Conservation (phyloP, 805 yeast genomes). For the Candida morakotiae region DNA sequence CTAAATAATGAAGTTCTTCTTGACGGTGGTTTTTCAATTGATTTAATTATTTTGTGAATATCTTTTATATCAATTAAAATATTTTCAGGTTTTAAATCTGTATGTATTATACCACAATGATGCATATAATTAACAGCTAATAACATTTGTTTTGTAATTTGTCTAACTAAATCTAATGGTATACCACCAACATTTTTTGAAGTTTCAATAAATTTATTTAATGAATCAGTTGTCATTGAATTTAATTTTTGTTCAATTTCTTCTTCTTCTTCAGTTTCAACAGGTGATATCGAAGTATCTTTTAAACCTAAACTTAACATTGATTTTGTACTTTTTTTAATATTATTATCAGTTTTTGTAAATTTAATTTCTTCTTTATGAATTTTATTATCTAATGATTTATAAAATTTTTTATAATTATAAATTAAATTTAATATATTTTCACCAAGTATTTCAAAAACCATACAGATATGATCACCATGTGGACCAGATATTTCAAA, state of each 20-base stretch:
- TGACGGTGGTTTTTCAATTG: constrained; percentile 26
- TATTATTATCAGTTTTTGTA: constrained; percentile 17
- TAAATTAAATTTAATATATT: constrained; percentile 49
- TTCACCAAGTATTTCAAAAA: constrained; percentile 62
- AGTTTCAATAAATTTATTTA: constrained; percentile 29
- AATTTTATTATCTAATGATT: constrained; percentile 4
- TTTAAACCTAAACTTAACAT: constrained; percentile 18
- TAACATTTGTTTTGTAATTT: constrained; percentile 52
- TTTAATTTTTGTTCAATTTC: constrained; percentile 9
- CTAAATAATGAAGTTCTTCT: constrained; percentile 1
- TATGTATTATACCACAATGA: constrained; percentile 36
- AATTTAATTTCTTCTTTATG: constrained; percentile 11
- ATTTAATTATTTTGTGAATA: constrained; percentile 46
- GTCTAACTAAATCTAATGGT: constrained; percentile 51
- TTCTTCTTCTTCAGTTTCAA: constrained; percentile 3
- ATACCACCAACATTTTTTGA: constrained; percentile 48
- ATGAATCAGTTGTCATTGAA: constrained; percentile 14
- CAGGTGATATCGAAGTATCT: constrained; percentile 4
- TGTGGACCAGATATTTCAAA: constrained; percentile 57
- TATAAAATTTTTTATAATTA: constrained; percentile 32
- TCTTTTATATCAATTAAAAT: constrained; percentile 36
- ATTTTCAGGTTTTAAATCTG: constrained; percentile 43
- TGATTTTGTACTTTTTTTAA: constrained; percentile 17
- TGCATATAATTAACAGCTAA: constrained; percentile 57
- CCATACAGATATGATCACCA: constrained; percentile 64